Base-by-base conservation (phyloP, 2,329 filamentous ascomycete genomes). In the Trichoderma atrobrunneum region DNA sequence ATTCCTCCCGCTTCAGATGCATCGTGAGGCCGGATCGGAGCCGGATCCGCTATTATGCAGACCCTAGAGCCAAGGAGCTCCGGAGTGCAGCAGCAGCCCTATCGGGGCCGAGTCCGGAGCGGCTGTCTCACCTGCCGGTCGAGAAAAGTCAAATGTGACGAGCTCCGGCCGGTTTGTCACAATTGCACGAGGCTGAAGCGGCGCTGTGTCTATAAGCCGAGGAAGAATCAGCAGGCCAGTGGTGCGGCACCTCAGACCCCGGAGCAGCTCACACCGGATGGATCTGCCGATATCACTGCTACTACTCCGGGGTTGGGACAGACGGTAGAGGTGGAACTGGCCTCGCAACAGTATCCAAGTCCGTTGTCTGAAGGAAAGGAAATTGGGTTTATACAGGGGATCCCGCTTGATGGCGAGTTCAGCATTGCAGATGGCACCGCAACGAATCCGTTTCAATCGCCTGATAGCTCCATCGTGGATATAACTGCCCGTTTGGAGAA, bases 81-180 rank as follows among this genome's bases (percentile, higher is more conserved):
- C 30, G 57, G 26, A 34, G 36, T 7, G 26, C 67, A 70, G 34
- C 39, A n/a, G 30, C 48, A 54, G 48, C 32, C 62, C 18, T 76
- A 76, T 11, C 75, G 75, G 14, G 76, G 76, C 43, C 72, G 76
- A 16, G 76, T 76, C 24, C 71, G 75, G 8, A 77, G 71, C 48
- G 76, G 75, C 12, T 77, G 75, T 56, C 73, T 76, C 5, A 76
- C 74, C 8, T 77, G 76, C 63, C 74, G 76, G 56, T 72, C 75
- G 39, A 70, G 74, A 14, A 75, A 75, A 67, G 73, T 75, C 7
- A 73, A 73, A 67, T 75, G 74, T 43, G 74, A 76, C 39, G 76
- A 76, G 56, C 56, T 32, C n/a, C 57, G 68, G 28, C 75, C 75
- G 1, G 39, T 54, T 1, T 76, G 76, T 34, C 62, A 67, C 4